Evolutionary conservation across 2,329 filamentous ascomycete genomes (phyloP), one percentile per base, ranked within the genome.

Genomic region (Ustilaginoidea virens): DNA sequence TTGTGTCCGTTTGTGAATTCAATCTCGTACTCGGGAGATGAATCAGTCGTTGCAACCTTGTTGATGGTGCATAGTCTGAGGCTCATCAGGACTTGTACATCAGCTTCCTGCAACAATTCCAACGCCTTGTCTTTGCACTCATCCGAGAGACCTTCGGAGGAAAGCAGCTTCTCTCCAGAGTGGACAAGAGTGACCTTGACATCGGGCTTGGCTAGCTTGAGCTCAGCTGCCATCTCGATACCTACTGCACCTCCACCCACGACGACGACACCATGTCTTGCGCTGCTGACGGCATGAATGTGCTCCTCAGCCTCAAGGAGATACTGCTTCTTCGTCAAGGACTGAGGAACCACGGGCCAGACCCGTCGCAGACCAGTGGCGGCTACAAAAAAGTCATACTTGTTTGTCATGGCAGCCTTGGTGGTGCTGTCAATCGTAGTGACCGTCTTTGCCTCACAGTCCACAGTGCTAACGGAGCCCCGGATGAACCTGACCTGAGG

Each of bases 191-290:
- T 80, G n/a, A 87, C 74, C 23, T 66, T 65, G 30, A 71, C 56
- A 8, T 65, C 43, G 0, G 81, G 79, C 35, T 75, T 63, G 15
- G 73, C 56, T 25, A 68, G 49, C 51, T 85, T 86, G 30, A 86
- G 58, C 53, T 90, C 80, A 2, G 77, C 72, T 0, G 81, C 79
- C 64, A 87, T 83, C 48, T 87, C 80, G 31, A 86, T 74, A 7
- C 81, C 81, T 1, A 86, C 80, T 5, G 80, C 81, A 28, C 78
- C 55, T 37, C 80, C 80, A 12, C 80, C 80, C n/a, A 87, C 72
- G 14, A 87, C 62, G 0, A 80, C 66, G 1, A 85, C 67, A 1
- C 68, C 71, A 13, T 69, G 56, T 4, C 49, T 53, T 2, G 69
- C 68, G 17, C 56, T 55, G 21, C 58, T 48, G 2, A 74, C 60